Base-by-base conservation (phyloP, 1,139 yeast genomes). In the Komagataea norvegica region DNA sequence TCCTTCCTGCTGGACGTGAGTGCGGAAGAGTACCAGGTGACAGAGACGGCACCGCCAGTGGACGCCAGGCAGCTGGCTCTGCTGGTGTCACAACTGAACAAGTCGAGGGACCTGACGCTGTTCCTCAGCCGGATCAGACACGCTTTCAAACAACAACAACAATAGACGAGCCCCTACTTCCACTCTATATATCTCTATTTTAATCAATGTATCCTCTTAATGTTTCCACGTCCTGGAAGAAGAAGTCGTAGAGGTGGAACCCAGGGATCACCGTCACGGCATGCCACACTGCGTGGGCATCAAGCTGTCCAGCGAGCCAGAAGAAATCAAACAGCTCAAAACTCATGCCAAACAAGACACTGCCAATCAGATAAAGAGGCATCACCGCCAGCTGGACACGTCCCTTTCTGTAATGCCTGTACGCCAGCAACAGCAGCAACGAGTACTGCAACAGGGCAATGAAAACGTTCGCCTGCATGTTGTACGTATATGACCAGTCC, bases 261-360 rank as follows among this genome's bases (percentile, higher is more conserved):
- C 68, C 57, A 4, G 93, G 91, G 52, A 82, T 57, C 4, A 84
- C 79, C 0, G 94, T 84, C 14, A 79, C 77, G 38, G 79, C 65
- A 59, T 89, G 98, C 97, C 97, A 89, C 42, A 89, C 63, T 2
- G 96, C 79, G 60, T 91, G 98, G 1, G 98, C 96, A 61, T 91
- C 98, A 1, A 91, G 59, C 40, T 83, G 69, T 46, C 74, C 80
- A 37, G 58, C 65, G 41, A 77, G 60, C 4, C 91, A 95, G 6
- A 95, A 75, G 56, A 89, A 91, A 60, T 91, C 98, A 59, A 88
- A 83, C 26, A 91, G 64, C 57, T 91, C 98, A 46, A 89, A 72
- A 13, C 81, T 69, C 94, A 88, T 86, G 2, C 96, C 96, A 16
- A 72, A 48, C 1, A 77, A 55, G 13, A 91, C 72, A 29, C 78